Percentiles rank a stretch among this genome's conserved stretches.
phyloP scores from a whole-genome alignment of 306 rosid genomes.

The Dryas octopetala region DNA sequence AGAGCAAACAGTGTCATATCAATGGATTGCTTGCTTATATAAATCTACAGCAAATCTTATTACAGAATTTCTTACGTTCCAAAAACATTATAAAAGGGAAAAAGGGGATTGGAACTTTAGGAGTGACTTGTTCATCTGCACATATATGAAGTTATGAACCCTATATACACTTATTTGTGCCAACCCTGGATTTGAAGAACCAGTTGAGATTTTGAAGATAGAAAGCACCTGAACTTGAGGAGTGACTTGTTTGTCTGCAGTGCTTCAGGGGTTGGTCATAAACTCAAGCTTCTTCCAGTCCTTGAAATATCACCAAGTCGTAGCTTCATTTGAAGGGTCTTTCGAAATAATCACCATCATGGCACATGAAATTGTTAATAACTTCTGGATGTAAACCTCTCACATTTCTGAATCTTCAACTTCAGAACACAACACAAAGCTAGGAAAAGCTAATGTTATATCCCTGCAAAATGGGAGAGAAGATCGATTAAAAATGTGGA shows the following conservation, averaged over 20 bases:
- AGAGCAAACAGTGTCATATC: neutral
- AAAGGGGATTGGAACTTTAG: constrained; percentile 1
- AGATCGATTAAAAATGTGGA: neutral
- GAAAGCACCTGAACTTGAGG: constrained; percentile 4
- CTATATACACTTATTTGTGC: neutral
- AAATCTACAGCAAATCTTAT: neutral
- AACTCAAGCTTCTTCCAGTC: neutral
- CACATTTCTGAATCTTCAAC: constrained; percentile 56
- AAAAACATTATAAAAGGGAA: neutral
- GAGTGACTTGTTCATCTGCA: neutral
- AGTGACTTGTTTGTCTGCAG: constrained; percentile 8
- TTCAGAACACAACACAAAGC: constrained; percentile 61
- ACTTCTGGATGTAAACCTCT: constrained; percentile 15
- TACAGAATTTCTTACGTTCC: neutral
- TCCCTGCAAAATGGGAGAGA: constrained; percentile 53
- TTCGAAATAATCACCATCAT: neutral
- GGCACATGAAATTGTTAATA: constrained; percentile 12
- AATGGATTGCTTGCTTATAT: neutral
- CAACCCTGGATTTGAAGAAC: constrained; percentile 11
- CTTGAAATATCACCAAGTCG: neutral
- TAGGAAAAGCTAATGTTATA: constrained; percentile 76
- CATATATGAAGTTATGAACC: neutral
- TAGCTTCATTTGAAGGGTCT: neutral
- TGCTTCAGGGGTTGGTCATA: constrained; percentile 10
- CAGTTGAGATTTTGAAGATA: constrained; percentile 11